Evolutionary conservation across 176 grass and related monocot genomes (phyloP).

Genomic region (Puya raimondii): DNA sequence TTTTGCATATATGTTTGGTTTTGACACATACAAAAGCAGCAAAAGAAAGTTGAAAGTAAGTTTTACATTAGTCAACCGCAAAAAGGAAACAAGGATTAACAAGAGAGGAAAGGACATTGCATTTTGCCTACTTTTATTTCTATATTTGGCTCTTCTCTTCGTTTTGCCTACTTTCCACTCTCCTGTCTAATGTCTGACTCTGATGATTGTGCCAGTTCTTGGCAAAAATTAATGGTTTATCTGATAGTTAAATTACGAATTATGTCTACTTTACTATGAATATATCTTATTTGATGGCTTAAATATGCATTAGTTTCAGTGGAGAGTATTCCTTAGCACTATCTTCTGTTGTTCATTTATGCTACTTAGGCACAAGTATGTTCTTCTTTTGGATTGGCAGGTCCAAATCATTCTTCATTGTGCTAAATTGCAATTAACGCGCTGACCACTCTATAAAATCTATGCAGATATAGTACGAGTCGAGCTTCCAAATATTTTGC

Average conservation of each 20-base stretch:
- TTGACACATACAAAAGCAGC: background rate
- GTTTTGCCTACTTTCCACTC: background rate
- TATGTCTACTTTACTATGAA: background rate
- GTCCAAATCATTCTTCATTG: too few species aligned
- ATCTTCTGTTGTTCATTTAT: too few species aligned
- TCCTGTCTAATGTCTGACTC: background rate
- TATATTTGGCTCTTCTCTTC: background rate
- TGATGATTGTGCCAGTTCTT: background rate
- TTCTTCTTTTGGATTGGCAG: too few species aligned
- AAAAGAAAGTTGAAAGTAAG: background rate
- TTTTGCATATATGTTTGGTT: too few species aligned
- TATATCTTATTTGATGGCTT: background rate
- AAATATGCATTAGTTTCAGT: background rate
- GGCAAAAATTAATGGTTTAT: background rate
- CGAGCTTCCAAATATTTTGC: constrained; percentile 76
- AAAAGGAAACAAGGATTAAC: background rate
- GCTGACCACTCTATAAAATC: background rate
- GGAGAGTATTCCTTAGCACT: too few species aligned
- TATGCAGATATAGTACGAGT: constrained; percentile 67
- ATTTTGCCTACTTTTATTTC: background rate
- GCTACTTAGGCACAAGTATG: too few species aligned
- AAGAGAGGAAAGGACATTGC: background rate
- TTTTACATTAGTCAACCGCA: background rate
- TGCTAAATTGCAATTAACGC: too few species aligned
- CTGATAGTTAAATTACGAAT: background rate